Percentiles rank a stretch among this genome's conserved stretches.
Evolutionary conservation across 306 rosid species (phyloP).

Genomic region (Luffa acutangula): DNA sequence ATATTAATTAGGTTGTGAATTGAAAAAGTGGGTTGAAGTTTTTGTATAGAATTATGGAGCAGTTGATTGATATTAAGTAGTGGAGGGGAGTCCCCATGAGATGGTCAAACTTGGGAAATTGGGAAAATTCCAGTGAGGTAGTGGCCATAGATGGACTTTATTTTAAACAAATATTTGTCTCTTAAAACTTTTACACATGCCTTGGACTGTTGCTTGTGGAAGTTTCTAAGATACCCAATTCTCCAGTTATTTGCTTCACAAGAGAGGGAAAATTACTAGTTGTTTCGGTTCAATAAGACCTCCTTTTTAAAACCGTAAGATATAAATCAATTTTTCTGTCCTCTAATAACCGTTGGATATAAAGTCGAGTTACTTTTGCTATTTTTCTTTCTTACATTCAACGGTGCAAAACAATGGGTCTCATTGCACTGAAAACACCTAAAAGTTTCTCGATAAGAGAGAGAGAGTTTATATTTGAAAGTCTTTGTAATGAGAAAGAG

Average conservation of each 20-base stretch:
- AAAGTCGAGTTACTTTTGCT: too few species aligned
- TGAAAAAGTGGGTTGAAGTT: background rate
- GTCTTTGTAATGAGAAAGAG: background rate
- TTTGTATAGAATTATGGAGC: background rate
- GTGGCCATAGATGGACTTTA: constrained; percentile 30
- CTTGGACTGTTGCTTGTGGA: constrained; percentile 34
- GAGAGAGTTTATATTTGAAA: background rate
- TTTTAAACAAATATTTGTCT: constrained; percentile 24
- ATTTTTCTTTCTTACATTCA: too few species aligned
- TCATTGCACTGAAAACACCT: too few species aligned
- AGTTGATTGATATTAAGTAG: background rate
- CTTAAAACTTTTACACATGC: constrained; percentile 12
- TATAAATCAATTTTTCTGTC: too few species aligned
- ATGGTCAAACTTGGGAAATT: constrained; percentile 30
- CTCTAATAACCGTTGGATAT: too few species aligned
- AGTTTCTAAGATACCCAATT: constrained; percentile 18
- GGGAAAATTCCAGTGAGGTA: constrained; percentile 35
- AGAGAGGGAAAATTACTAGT: too few species aligned
- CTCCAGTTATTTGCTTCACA: background rate
- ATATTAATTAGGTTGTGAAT: background rate
- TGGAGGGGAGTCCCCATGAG: constrained; percentile 9
- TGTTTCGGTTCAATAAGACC: too few species aligned
- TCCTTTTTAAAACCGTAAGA: too few species aligned
- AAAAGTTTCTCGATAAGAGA: background rate
- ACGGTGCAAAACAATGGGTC: too few species aligned